Percentiles rank a stretch among this genome's conserved stretches.
These are phyloP conservation scores for Irineochytrium annulatum DNA, from an alignment of 192 early-diverging fungal genomes.

Conservation along the genomic window DNA sequence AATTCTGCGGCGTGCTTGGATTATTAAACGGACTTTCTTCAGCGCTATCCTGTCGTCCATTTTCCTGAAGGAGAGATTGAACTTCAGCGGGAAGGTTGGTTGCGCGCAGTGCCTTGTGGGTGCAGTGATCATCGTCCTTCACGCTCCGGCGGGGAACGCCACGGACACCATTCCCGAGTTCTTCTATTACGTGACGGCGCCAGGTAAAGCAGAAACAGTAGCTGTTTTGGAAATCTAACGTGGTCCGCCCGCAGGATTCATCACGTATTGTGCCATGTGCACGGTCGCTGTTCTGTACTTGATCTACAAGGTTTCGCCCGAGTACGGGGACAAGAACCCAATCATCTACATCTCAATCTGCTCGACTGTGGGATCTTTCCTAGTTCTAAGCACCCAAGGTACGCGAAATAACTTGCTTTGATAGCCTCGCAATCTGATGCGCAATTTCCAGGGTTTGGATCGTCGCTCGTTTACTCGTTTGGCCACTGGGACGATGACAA, in stretches of 20 bases:
- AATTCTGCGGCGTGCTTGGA: not conserved
- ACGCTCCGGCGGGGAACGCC: slow-evolving; percentile 38
- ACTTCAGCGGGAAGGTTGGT: slow-evolving; percentile 50
- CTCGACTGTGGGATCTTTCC: slow-evolving; percentile 55
- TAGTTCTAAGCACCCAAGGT: slow-evolving; percentile 63
- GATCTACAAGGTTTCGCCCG: slow-evolving; percentile 53
- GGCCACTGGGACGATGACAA: slow-evolving; percentile 43
- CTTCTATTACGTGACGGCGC: slow-evolving; percentile 48
- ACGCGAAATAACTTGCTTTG: slow-evolving; percentile 4
- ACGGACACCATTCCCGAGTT: slow-evolving; percentile 43
- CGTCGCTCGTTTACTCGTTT: slow-evolving; percentile 49
- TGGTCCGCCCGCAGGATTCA: slow-evolving; percentile 38
- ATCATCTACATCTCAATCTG: slow-evolving; percentile 47
- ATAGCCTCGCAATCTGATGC: not conserved
- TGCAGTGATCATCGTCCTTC: slow-evolving; percentile 49
- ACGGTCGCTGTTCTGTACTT: slow-evolving; percentile 35
- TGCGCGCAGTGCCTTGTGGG: slow-evolving; percentile 58
- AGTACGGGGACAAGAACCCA: slow-evolving; percentile 54
- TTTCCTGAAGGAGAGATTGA: slow-evolving; percentile 51
- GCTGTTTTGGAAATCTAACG: not conserved
- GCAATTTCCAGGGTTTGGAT: slow-evolving; percentile 45
- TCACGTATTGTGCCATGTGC: slow-evolving; percentile 49
- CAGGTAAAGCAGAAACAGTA: slow-evolving; percentile 31
- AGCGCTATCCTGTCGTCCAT: slow-evolving; percentile 58
- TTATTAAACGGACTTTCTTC: slow-evolving; percentile 26